A percentile compares a stretch with the other conserved stretches of the same genome.
Evolutionary conservation across 495 filamentous ascomycete genomes (phyloP).

Genomic region (Penicillium steckii): DNA sequence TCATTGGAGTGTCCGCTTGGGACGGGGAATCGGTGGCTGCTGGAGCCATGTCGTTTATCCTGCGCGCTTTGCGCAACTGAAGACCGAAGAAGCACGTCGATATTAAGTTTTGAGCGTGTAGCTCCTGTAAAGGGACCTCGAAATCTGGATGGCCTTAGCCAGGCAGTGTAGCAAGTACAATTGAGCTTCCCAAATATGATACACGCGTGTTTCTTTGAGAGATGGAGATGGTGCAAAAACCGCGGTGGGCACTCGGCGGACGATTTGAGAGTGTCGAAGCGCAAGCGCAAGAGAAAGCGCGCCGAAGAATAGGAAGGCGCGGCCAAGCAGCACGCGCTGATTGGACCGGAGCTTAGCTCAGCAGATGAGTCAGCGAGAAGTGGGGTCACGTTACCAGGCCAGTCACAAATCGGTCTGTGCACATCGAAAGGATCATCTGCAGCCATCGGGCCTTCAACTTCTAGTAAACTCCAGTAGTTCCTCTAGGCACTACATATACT

Average conservation of each 20-base stretch:
- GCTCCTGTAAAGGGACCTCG: conserved; percentile 3
- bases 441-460: conserved; percentile 8
- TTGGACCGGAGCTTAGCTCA: conserved; percentile 21
- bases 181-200: background rate
- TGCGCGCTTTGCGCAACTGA: conserved; percentile 32
- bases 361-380: conserved; percentile 33
- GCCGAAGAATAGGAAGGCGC: conserved; percentile 38
- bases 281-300: conserved; percentile 22
- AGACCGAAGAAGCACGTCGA: conserved; percentile 16
- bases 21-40: conserved; percentile 48
- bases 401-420: conserved; percentile 25
- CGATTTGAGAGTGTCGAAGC: background rate
- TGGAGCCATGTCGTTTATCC: conserved; percentile 56
- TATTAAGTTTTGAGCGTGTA: conserved; percentile 1
- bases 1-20: conserved; percentile 55
- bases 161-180: background rate
- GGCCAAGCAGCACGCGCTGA: conserved; percentile 34
- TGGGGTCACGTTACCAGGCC: conserved; percentile 46
- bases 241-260: background rate
- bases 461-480: too few species aligned
- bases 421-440: conserved; percentile 22
- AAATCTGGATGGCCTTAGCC: background rate
- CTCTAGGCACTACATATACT: background rate
- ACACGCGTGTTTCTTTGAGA: background rate
- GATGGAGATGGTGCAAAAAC: background rate